phyloP scores from a whole-genome alignment of 305 asterid genomes.

The Nicotiana rustica region DNA sequence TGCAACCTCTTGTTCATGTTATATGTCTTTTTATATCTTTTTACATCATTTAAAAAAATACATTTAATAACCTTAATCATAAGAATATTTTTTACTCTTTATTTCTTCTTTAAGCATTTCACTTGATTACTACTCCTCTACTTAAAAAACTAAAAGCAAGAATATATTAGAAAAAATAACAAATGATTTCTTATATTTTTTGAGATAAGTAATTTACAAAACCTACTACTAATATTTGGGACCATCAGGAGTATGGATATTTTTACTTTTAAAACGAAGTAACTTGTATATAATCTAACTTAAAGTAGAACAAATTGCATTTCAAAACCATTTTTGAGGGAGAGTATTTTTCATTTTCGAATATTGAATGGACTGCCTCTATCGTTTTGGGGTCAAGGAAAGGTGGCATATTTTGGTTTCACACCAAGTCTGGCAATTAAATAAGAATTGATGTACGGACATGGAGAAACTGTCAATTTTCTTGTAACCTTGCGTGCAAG shows the following conservation, averaged over 20 bases:
- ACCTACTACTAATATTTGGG: background rate
- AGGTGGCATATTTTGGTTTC: constrained; percentile 41
- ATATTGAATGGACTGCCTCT: constrained; percentile 7
- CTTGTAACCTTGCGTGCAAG: constrained; percentile 40
- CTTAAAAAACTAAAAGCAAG: background rate
- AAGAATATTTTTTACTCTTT: background rate
- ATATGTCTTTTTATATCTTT: too few relatives aligned
- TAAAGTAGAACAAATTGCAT: background rate
- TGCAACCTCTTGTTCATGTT: background rate
- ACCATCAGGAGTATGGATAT: background rate
- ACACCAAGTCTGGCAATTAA: constrained; percentile 34
- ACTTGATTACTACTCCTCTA: background rate
- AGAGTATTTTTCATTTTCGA: background rate
- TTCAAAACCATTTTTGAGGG: background rate
- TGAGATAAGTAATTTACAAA: too few relatives aligned
- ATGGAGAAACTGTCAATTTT: constrained; percentile 1
- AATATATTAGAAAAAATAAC: background rate
- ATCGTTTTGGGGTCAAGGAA: background rate
- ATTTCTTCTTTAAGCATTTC: background rate
- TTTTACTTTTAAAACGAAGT: background rate
- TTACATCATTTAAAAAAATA: too few relatives aligned
- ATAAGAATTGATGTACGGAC: background rate
- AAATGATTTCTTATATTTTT: too few relatives aligned
- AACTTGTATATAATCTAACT: background rate
- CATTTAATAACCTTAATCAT: too few relatives aligned